Conservation (phyloP, 108 stramenopile species). For the Nitzschia inconspicua region DNA sequence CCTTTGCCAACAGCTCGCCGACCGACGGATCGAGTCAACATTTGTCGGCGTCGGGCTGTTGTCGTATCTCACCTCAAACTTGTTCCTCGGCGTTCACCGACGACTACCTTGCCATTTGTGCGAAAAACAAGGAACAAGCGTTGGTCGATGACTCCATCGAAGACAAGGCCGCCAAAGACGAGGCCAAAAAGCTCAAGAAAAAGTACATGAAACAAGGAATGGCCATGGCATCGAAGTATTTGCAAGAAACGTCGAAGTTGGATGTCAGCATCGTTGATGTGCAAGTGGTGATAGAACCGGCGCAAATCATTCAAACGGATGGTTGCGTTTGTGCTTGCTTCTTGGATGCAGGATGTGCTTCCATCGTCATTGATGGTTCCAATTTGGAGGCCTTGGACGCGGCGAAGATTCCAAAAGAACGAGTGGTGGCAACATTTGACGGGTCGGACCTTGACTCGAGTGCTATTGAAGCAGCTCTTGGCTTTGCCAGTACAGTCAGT, state of each 20-base stretch:
- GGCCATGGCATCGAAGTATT: conserved; percentile 56
- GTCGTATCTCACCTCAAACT: too few species aligned
- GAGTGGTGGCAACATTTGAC: conserved; percentile 59
- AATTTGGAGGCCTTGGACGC: conserved; percentile 57
- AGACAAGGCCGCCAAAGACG: conserved; percentile 17
- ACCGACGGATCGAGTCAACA: too few species aligned
- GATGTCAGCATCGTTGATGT: conserved; percentile 77
- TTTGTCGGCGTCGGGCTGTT: too few species aligned
- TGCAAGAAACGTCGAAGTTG: conserved; percentile 45
- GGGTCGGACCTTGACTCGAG: too few species aligned
- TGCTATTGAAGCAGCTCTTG: conserved; percentile 11
- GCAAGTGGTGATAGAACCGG: conserved; percentile 47
- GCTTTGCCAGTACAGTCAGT: conserved; percentile 22
- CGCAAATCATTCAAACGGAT: conserved; percentile 50
- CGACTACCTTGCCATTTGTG: conserved; percentile 51
- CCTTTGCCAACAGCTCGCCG: too few species aligned
- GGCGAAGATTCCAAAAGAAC: conserved; percentile 61
- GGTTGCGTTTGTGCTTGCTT: conserved; percentile 73
- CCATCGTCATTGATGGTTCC: conserved; percentile 51
- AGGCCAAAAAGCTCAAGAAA: conserved; percentile 61
- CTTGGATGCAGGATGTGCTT: conserved; percentile 76
- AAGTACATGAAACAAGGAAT: conserved; percentile 79
- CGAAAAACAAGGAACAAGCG: conserved; percentile 46
- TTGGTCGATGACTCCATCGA: conserved; percentile 25
- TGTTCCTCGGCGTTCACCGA: conserved; percentile 7